Conservation (phyloP, 148 eudicot genomes). For the Rhododendron henanense region DNA sequence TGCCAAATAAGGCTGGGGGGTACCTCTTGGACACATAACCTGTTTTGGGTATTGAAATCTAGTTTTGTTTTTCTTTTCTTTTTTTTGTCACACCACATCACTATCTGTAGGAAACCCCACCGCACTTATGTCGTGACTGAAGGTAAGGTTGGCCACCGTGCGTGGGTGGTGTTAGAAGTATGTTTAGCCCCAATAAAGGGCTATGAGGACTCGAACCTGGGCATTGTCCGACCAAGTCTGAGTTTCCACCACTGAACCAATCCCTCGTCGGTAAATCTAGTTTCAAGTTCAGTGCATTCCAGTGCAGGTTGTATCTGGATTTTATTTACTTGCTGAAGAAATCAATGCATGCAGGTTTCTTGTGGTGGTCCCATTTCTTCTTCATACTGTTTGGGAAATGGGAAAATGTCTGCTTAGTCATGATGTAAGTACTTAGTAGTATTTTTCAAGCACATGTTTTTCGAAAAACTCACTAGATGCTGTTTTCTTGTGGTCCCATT, state of each 20-base stretch:
- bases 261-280: not conserved
- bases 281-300: not conserved
- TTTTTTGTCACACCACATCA: too few species aligned
- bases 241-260: too few species aligned
- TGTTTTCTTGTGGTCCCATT: not conserved
- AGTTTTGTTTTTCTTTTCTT: too few species aligned
- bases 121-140: too few species aligned
- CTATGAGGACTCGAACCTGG: not conserved
- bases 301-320: constrained; percentile 9
- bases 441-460: not conserved
- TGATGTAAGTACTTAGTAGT: not conserved
- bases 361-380: constrained; percentile 16
- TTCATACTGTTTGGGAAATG: not conserved
- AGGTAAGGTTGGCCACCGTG: not conserved
- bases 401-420: not conserved
- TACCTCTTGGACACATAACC: not conserved
- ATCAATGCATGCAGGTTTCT: not conserved
- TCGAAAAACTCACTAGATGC: not conserved
- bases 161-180: too few species aligned
- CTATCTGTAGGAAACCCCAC: not conserved
- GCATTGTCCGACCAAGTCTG: too few species aligned
- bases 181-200: not conserved
- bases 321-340: not conserved
- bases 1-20: constrained; percentile 15
- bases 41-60: constrained; percentile 6